A percentile compares a stretch with the other conserved stretches of the same genome.
Conservation (phyloP, 176 grass and related monocot genomes). For the Rhipidocladum racemiflorum region DNA sequence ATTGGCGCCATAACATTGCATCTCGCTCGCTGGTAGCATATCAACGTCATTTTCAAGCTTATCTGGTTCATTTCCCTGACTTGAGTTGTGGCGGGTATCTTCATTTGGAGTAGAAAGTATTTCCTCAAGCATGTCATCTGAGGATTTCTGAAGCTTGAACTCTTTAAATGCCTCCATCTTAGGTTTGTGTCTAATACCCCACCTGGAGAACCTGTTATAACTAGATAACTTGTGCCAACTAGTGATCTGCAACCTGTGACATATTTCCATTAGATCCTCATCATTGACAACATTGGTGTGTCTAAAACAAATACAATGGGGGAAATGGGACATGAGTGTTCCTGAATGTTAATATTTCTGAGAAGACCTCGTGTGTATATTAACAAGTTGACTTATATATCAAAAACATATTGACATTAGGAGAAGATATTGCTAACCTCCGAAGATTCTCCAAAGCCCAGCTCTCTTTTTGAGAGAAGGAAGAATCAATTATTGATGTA, state of each 20-base stretch:
- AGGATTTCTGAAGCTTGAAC: conserved; percentile 72
- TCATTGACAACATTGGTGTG: not conserved
- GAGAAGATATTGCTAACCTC: conserved; percentile 54
- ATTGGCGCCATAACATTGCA: conserved; percentile 22
- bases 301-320: not conserved
- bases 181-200: conserved; percentile 73
- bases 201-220: conserved; percentile 49
- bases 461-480: conserved; percentile 53
- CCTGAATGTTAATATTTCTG: not conserved
- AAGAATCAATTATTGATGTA: conserved; percentile 76
- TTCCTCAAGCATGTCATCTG: conserved; percentile 47
- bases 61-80: conserved; percentile 43
- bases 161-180: conserved; percentile 73
- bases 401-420: conserved; percentile 4
- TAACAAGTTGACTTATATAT: not conserved
- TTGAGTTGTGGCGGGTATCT: conserved; percentile 35
- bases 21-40: conserved; percentile 37
- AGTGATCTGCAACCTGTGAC: conserved; percentile 58
- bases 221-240: conserved; percentile 67
- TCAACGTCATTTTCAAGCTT: conserved; percentile 65
- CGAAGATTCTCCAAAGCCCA: conserved; percentile 51
- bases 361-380: not conserved
- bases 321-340: not conserved
- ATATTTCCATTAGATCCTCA: conserved; percentile 1
- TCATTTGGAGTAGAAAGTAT: conserved; percentile 39